Base-by-base conservation (phyloP, 1,139 yeast species). In the Zygosaccharomyces sapae region DNA sequence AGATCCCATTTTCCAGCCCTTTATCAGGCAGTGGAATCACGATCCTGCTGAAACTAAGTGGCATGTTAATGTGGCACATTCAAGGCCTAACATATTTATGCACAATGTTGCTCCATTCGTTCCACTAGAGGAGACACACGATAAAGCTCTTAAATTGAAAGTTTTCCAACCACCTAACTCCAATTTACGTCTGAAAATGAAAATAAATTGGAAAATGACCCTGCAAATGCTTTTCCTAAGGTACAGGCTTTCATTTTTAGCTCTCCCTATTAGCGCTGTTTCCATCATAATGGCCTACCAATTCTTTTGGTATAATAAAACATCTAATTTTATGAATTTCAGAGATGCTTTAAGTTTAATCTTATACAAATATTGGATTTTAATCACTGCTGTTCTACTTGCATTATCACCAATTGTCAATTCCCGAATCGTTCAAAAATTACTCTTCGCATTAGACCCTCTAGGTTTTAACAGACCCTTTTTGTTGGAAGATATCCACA, bases 51-150 rank as follows among this genome's bases (percentile, higher is more conserved):
- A 89, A 63, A 76, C 86, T 0, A 88, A 87, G 65, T 87, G 92
- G 86, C 84, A 81, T 57, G 65, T 82, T 5, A 72, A 80, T 45
- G 56, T 79, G 1, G 65, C 69, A 4, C 61, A 69, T 7, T 57
- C 50, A 65, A 38, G 65, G 35, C 56, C 74, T 33, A 66, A 70
- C 55, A 61, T 79, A 39, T 70, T 74, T 12, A 71, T 82, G 61
- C 94, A 86, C 61, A 86, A 87, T n/a, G 74, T 82, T 25, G 83
- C 95, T 0, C 96, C 96, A 0, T 89, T 73, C 61, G 77, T 86
- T 7, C 92, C 95, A 2, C 76, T 76, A 52, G 62, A 58, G 27
- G 52, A 51, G 29, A 43, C 49, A 1, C 45, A 51, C 24, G 49
- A 56, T 16, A 57, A 52, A 19, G 43, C 61, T 2, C 36, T 62